These are phyloP conservation scores for Emmonsia crescens DNA, from an alignment of 2,329 filamentous ascomycete species.

Conservation along the genomic window DNA sequence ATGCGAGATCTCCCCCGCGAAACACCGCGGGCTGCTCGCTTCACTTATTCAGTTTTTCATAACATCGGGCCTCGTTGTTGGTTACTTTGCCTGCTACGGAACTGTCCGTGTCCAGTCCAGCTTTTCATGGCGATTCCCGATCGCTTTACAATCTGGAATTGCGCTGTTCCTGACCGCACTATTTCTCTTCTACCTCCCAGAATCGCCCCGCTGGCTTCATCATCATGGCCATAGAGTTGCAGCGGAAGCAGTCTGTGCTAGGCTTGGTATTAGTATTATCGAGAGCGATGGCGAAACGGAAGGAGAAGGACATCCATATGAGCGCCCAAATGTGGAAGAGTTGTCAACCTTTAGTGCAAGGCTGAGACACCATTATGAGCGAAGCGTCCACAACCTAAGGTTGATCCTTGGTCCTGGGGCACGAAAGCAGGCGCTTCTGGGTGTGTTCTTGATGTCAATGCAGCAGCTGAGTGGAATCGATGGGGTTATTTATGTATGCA, in stretches of 20 bases:
- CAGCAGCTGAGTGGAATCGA: conserved; percentile 54
- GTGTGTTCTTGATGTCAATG: conserved; percentile 48
- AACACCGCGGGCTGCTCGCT: conserved; percentile 40
- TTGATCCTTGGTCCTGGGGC: conserved; percentile 25
- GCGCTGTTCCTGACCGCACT: conserved; percentile 17
- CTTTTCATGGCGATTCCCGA: conserved; percentile 48
- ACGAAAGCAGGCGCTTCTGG: conserved; percentile 40
- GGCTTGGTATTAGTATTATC: conserved; percentile 34
- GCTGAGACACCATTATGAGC: neutral
- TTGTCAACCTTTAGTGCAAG: neutral
- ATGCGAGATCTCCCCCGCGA: conserved; percentile 48
- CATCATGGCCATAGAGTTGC: conserved; percentile 38
- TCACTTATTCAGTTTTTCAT: conserved; percentile 45
- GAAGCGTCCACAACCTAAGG: neutral
- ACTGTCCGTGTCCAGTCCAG: conserved; percentile 37
- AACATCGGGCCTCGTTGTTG: conserved; percentile 41
- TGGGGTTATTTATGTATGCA: conserved; percentile 47
- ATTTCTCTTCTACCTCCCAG: conserved; percentile 36
- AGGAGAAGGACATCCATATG: conserved; percentile 10
- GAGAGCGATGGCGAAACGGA: conserved; percentile 35
- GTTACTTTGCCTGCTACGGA: conserved; percentile 53
- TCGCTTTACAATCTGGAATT: conserved; percentile 33
- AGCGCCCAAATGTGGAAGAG: neutral
- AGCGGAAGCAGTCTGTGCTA: conserved; percentile 34
- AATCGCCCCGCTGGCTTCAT: conserved; percentile 50